Percentiles rank a stretch among this genome's conserved stretches.
Evolutionary conservation across 306 rosid genomes (phyloP).

Genomic region (Datisca glomerata): DNA sequence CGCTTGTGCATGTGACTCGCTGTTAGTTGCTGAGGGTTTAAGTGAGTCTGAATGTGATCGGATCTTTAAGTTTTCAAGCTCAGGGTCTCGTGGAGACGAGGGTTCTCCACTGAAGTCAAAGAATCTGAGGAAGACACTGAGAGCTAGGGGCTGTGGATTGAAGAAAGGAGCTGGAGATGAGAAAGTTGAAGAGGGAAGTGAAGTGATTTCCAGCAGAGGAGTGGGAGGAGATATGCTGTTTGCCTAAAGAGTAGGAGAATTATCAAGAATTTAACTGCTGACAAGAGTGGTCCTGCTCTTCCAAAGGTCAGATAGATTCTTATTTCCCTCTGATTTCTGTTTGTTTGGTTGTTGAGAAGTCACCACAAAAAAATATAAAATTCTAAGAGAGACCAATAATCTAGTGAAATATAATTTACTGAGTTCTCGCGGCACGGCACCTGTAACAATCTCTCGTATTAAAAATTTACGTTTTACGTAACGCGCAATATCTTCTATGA

Average conservation of each 20-base stretch:
- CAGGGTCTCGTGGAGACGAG: conserved; percentile 9
- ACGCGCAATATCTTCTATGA: too few species aligned
- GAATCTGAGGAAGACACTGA: conserved; percentile 12
- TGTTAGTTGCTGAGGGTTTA: too few species aligned
- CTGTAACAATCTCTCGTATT: too few species aligned
- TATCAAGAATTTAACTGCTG: conserved; percentile 13
- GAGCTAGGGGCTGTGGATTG: conserved; percentile 11
- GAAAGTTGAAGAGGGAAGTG: conserved; percentile 10
- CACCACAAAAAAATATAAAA: too few species aligned
- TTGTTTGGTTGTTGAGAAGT: too few species aligned
- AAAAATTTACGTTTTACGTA: too few species aligned
- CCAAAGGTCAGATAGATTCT: conserved; percentile 29
- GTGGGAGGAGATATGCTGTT: conserved; percentile 26
- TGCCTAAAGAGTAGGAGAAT: conserved; percentile 47
- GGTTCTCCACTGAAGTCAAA: conserved; percentile 12
- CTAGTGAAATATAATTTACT: too few species aligned
- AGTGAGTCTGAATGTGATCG: conserved; percentile 17
- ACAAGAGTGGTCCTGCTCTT: conserved; percentile 21
- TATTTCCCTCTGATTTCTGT: background rate
- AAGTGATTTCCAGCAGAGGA: conserved; percentile 17
- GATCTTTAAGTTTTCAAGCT: conserved; percentile 40
- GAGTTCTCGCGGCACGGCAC: too few species aligned
- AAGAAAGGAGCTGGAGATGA: conserved; percentile 15
- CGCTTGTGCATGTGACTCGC: conserved; percentile 10
- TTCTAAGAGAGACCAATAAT: too few species aligned